Percentiles rank a stretch among this genome's conserved stretches.
Evolutionary conservation across 148 eudicot genomes (phyloP).

Genomic region (Chenopodium quinoa): DNA sequence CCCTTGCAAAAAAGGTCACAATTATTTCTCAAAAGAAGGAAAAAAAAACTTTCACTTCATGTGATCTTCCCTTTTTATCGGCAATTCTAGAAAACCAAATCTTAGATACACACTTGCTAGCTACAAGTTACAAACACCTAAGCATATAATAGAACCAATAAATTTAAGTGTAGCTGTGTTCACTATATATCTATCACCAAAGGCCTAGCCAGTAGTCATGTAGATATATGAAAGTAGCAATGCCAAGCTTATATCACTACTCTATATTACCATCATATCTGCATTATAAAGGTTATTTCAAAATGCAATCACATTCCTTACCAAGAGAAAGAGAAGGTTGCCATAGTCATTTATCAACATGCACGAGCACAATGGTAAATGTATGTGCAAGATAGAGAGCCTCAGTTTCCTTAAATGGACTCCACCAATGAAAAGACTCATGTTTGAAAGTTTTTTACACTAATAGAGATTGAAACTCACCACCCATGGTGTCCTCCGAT

Average conservation of each 20-base stretch:
- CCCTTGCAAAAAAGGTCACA: neutral
- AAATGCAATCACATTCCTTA: neutral
- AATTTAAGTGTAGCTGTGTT: neutral
- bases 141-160: neutral
- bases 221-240: neutral
- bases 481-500: constrained; percentile 99
- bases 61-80: neutral
- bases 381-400: neutral
- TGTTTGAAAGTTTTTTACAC: neutral
- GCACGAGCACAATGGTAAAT: neutral
- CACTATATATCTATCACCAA: neutral
- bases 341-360: neutral
- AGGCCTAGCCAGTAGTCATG: neutral
- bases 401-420: neutral
- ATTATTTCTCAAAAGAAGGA: neutral
- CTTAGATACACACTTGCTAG: neutral
- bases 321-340: neutral
- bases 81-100: neutral
- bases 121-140: neutral
- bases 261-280: neutral
- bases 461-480: constrained; percentile 39
- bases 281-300: neutral
- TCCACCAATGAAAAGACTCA: constrained; percentile 1
- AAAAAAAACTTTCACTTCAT: neutral
- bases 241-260: no score